Base-by-base conservation (phyloP, 23 red algal species). In the Gracilaria vermiculophylla region DNA sequence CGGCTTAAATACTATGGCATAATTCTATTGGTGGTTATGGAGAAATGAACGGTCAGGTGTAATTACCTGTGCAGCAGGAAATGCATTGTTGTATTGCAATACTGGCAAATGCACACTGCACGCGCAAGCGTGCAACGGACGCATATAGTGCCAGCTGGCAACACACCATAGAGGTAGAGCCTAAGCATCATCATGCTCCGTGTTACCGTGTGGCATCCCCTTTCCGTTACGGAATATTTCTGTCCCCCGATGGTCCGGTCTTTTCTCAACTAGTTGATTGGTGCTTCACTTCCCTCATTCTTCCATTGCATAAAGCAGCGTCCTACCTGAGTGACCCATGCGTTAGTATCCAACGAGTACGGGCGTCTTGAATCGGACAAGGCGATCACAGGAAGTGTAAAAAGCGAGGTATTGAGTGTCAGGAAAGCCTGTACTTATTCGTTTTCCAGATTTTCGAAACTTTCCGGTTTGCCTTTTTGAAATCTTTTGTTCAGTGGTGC, bases 121-220 rank as follows among this genome's bases (percentile, higher is more conserved):
- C n/a, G n/a, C n/a, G n/a, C n/a, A n/a, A n/a, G n/a, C n/a, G n/a
- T n/a, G n/a, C n/a, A n/a, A n/a, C n/a, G n/a, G n/a, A n/a, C n/a
- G n/a, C n/a, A n/a, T n/a, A n/a, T n/a, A n/a, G n/a, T n/a, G n/a
- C n/a, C n/a, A n/a, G n/a, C n/a, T n/a, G n/a, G n/a, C n/a, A n/a
- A n/a, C 9, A 19, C 39, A 29, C 72, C 53, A 55, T 79, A 76
- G 0, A 89, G 71, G 85, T 65, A 78, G 14, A 51, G 85, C 0
- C 69, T 24, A 37, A 79, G 45, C 51, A 67, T 69, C 21, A 61
- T 19, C 52, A 80, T 78, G 47, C 70, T 71, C 86, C 86, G 80
- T 25, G 80, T 19, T 12, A 90, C 51, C 3, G 73, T 74, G 14
- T 80, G 40, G 31, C 32, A 77, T 48, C 80, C 73, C 28, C 72